A percentile compares a stretch with the other conserved stretches of the same genome.
These are phyloP conservation scores for Moniliophthora roreri DNA, from an alignment of 1,284 basidiomycete genomes.

Conservation along the genomic window DNA sequence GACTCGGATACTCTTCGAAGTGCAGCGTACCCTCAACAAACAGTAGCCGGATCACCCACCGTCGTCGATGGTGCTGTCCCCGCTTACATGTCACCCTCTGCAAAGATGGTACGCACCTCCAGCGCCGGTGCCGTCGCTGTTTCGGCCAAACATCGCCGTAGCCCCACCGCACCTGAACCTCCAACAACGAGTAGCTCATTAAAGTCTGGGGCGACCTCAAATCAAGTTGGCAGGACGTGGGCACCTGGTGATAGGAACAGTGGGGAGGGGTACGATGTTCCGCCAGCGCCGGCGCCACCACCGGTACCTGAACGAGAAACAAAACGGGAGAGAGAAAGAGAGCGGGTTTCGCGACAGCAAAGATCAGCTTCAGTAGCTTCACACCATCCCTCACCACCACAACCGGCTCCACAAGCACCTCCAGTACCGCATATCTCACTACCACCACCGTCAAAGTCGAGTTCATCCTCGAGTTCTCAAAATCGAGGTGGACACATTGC, in stretches of 20 bases:
- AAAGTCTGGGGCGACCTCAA: constrained; percentile 17
- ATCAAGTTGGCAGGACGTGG: constrained; percentile 45
- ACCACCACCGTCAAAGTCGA: background rate
- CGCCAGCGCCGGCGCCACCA: constrained; percentile 29
- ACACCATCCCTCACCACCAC: constrained; percentile 1
- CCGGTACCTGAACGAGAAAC: constrained; percentile 29
- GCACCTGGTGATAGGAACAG: constrained; percentile 40
- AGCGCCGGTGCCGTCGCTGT: constrained; percentile 12
- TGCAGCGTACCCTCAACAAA: constrained; percentile 23
- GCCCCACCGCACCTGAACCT: constrained; percentile 64
- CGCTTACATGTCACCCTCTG: constrained; percentile 29
- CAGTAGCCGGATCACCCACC: constrained; percentile 32
- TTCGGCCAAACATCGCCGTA: constrained; percentile 47
- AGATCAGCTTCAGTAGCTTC: constrained; percentile 18
- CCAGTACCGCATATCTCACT: constrained; percentile 22
- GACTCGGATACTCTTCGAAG: constrained; percentile 75
- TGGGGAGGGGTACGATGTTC: constrained; percentile 31
- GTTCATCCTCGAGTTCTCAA: constrained; percentile 16
- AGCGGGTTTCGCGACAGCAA: constrained; percentile 25
- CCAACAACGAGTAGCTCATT: constrained; percentile 41
- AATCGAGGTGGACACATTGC: constrained; percentile 22
- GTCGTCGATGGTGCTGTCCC: constrained; percentile 22
- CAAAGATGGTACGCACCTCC: constrained; percentile 15
- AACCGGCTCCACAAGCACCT: constrained; percentile 18
- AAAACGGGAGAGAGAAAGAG: constrained; percentile 23